A percentile compares a stretch with the other conserved stretches of the same genome.
Conservation (phyloP, 2,329 filamentous ascomycete genomes). For the Colletotrichum magnum region DNA sequence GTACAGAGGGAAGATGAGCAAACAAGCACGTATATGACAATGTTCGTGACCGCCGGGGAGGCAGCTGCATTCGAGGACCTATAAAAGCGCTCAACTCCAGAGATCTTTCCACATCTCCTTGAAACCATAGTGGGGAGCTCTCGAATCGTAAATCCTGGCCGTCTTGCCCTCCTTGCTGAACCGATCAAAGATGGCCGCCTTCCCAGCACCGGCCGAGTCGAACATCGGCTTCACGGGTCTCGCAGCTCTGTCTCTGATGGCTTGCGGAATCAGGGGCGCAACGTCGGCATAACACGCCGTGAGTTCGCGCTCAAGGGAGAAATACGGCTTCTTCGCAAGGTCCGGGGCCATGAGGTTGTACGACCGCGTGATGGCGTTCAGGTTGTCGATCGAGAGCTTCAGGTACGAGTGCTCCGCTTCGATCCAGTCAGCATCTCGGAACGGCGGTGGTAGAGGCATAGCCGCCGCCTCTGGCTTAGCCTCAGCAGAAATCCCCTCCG, state of each 20-base stretch:
- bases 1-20: too few species aligned
- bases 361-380: conserved; percentile 85
- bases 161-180: conserved; percentile 66
- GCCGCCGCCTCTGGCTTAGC: conserved; percentile 12
- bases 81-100: conserved; percentile 56
- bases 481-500: conserved; percentile 19
- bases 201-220: conserved; percentile 50
- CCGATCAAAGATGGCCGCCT: conserved; percentile 72
- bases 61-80: too few species aligned
- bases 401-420: conserved; percentile 81
- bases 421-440: conserved; percentile 86
- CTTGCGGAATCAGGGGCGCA: conserved; percentile 79
- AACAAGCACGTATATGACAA: too few species aligned
- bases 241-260: conserved; percentile 78
- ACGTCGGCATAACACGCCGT: conserved; percentile 87
- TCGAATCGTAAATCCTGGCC: conserved; percentile 80
- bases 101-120: conserved; percentile 92
- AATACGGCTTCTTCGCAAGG: conserved; percentile 93
- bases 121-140: conserved; percentile 84
- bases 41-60: too few species aligned
- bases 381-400: conserved; percentile 79
- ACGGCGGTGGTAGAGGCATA: conserved; percentile 67
- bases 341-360: conserved; percentile 97
- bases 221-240: conserved; percentile 51
- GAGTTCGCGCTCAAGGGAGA: conserved; percentile 86